phyloP scores from a whole-genome alignment of 129 eudicot species.

The Pittosporum tobira region DNA sequence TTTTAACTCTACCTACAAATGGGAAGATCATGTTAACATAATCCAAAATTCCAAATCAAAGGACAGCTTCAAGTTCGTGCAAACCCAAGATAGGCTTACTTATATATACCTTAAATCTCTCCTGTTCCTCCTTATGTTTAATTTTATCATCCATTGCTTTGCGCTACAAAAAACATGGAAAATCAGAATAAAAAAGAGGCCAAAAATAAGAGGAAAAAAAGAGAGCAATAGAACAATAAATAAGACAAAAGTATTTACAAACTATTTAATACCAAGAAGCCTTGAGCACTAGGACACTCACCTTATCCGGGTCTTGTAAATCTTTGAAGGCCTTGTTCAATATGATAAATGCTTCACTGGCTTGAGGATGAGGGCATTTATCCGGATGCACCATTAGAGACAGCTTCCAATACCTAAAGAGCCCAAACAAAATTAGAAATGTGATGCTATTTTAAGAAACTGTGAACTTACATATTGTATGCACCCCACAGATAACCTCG shows the following conservation, averaged over 20 bases:
- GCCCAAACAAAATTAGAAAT: slow-evolving; percentile 14
- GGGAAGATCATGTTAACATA: not conserved
- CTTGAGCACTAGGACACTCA: slow-evolving; percentile 17
- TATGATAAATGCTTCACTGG: slow-evolving; percentile 84
- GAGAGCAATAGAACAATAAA: too few species aligned
- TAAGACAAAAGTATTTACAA: too few species aligned
- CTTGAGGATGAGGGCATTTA: slow-evolving; percentile 96
- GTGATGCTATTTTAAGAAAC: not conserved
- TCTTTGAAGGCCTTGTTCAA: slow-evolving; percentile 93
- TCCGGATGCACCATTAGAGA: slow-evolving; percentile 99
- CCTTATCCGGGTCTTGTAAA: slow-evolving; percentile 89
- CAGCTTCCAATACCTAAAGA: slow-evolving; percentile 85
- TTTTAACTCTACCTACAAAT: slow-evolving; percentile 61
- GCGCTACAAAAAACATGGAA: slow-evolving; percentile 34
- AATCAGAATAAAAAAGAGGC: too few species aligned
- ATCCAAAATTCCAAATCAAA: not conserved
- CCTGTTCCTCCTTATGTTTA: slow-evolving; percentile 75
- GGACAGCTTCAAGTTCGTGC: not conserved
- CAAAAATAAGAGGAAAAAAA: too few species aligned
- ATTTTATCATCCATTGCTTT: slow-evolving; percentile 88
- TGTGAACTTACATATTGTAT: not conserved
- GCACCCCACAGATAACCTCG: slow-evolving; percentile 2
- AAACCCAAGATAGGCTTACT: not conserved
- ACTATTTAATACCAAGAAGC: not conserved
- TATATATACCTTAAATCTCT: slow-evolving; percentile 60